Base-by-base conservation (phyloP, 805 yeast genomes). In the Candida suzukii region DNA sequence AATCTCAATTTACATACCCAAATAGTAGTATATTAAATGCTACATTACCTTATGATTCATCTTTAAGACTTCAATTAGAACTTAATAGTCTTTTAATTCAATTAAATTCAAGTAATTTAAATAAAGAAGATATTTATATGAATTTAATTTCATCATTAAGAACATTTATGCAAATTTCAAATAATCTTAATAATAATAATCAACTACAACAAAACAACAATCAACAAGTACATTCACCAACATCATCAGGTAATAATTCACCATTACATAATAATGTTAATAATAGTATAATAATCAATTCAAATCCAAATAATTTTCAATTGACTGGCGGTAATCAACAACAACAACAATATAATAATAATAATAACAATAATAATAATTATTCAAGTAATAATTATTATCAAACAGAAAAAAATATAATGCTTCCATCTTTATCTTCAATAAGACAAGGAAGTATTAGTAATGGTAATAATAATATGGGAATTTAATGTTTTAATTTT, bases 51-150 rank as follows among this genome's bases (percentile, higher is more conserved):
- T 26, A 26, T 26, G 29, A 26, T 13, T 26, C 29, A 10, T 24
- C 35, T 38, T 25, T 28, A 32, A 25, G 37, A 13, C 47, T 58
- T 16, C 61, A 57, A 41, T 38, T 58, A 31, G 59, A 58, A 33
- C 50, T 58, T 37, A 53, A 53, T 43, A 53, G 50, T 42, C 38
- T 58, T 33, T 45, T 58, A 30, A 49, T 57, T n/a, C 58, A 57
- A 20, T 43, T 58, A 29, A 54, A 52, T 41, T 46, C 55, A 12
- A 47, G 53, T 6, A 37, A 50, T 13, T 12, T 34, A 14, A 40
- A 47, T 27, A 58, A 56, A 41, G 61, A 57, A 39, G 59, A 52
- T 22, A 45, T 56, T 12, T 58, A 53, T 36, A 40, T 45, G 37
- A 48, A 45, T 37, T 49, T 57, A 20, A 51, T 57, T 18, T 33